phyloP scores from a whole-genome alignment of 345 rosid genomes.

The Hypericum androsaemum region DNA sequence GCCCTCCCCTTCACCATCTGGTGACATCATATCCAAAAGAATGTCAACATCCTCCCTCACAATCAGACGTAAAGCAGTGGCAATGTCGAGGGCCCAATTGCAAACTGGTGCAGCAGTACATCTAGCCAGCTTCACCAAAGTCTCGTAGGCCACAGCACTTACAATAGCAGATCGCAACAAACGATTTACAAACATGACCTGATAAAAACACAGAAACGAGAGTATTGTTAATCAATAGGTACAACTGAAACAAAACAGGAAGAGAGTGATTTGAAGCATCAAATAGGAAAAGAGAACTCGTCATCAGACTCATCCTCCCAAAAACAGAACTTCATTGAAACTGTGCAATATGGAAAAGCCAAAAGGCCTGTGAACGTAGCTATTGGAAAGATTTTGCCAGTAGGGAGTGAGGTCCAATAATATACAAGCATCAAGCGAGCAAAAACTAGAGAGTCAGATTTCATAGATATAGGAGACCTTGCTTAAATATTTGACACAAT shows the following conservation, averaged over 20 bases:
- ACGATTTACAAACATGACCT: constrained; percentile 82
- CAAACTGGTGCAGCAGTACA: constrained; percentile 79
- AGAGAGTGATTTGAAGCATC: neutral
- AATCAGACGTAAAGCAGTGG: constrained; percentile 79
- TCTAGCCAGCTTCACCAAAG: constrained; percentile 72
- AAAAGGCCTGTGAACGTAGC: no score
- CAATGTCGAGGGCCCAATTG: constrained; percentile 89
- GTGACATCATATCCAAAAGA: constrained; percentile 39
- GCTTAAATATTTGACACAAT: no score
- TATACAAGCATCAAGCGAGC: no score
- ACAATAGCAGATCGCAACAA: constrained; percentile 73
- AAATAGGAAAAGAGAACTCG: no score
- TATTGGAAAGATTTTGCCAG: no score
- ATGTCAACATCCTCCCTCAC: constrained; percentile 45
- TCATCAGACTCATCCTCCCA: no score
- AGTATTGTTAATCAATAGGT: neutral
- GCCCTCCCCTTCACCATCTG: constrained; percentile 38
- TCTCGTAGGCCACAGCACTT: constrained; percentile 64
- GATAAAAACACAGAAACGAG: constrained; percentile 14
- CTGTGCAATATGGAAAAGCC: no score
- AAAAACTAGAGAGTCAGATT: no score
- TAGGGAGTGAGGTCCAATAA: no score
- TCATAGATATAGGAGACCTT: no score
- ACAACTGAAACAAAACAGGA: neutral
- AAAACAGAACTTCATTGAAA: no score